phyloP scores from a whole-genome alignment of 140 eudicot genomes.

The Cichorium intybus region DNA sequence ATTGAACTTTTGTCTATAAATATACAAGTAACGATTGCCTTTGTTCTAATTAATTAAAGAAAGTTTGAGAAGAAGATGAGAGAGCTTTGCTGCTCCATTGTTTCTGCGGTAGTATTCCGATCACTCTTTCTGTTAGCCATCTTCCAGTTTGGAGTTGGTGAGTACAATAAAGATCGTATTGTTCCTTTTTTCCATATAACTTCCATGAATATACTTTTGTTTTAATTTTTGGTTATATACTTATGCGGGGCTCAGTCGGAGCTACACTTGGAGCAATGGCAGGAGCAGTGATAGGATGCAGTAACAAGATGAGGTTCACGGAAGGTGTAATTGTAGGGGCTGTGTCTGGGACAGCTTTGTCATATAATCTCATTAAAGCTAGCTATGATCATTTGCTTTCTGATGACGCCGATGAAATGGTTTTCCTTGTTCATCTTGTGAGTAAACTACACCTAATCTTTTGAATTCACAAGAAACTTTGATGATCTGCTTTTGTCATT shows the following conservation, averaged over 20 bases:
- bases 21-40: not conserved
- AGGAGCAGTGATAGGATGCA: slow-evolving; percentile 27
- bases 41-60: not conserved
- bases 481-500: not conserved
- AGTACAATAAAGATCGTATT: not conserved
- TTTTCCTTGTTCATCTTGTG: slow-evolving; percentile 5
- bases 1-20: no score
- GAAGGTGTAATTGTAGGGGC: slow-evolving; percentile 3
- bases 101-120: slow-evolving; percentile 8
- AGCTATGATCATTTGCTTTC: slow-evolving; percentile 6
- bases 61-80: slow-evolving; percentile 10
- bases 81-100: slow-evolving; percentile 10
- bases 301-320: slow-evolving; percentile 6
- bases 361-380: slow-evolving; percentile 19
- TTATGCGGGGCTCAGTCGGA: slow-evolving; percentile 21
- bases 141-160: slow-evolving; percentile 20
- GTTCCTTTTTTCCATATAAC: not conserved
- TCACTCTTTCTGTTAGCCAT: slow-evolving; percentile 6
- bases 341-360: not conserved
- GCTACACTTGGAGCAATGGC: slow-evolving; percentile 27
- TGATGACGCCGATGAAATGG: slow-evolving; percentile 13
- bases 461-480: not conserved
- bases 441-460: slow-evolving; percentile 2
- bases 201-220: not conserved
- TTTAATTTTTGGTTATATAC: not conserved